Evolutionary conservation across 441 rosid genomes (phyloP), one percentile per base, ranked within the genome.

Genomic region (Corymbia calophylla): DNA sequence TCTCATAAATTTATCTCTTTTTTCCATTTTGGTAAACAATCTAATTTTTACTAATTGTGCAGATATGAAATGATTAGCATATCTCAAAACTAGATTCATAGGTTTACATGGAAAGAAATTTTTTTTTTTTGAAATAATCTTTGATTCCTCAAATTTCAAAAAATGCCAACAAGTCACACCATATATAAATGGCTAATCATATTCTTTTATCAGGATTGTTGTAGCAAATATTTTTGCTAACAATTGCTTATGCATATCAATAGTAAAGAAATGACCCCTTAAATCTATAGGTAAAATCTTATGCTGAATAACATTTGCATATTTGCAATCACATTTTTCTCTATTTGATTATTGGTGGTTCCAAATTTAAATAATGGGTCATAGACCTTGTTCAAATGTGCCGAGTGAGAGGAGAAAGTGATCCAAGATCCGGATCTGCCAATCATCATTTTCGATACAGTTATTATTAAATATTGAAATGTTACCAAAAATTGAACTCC

Each of bases 21-120:
- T 49, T 11, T 13, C 53, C 44, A 39, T 49, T 49, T 49, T 51
- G 53, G 14, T 5, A 51, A 13, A 58, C 10, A 2, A 25, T 25
- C n/a, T 58, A 25, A 19, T 58, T 25, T 58, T 14, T 25, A 10
- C 0, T 2, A 25, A 2, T 25, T 25, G 2, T 0, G 7, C 0
- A 0, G 6, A 58, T 0, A 39, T 0, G 14, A 10, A 25, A 58
- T 58, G 3, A 0, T 58, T 10, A 56, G 6, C 29, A 56, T 56
- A 56, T 23, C 25, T 56, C 0, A 56, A 58, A 6, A 25, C 25
- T 1, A 21, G 0, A 56, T 56, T 4, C 29, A 56, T 56, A 56
- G 4, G 62, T 56, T 56, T 39, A 39, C 44, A 39, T 39, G 44
- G 44, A 39, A 39, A 39, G 44, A 39, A 39, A 39, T 0, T 1